These are phyloP conservation scores for Dactylellina sp. DNA, from an alignment of 2,329 filamentous ascomycete genomes.

Conservation along the genomic window DNA sequence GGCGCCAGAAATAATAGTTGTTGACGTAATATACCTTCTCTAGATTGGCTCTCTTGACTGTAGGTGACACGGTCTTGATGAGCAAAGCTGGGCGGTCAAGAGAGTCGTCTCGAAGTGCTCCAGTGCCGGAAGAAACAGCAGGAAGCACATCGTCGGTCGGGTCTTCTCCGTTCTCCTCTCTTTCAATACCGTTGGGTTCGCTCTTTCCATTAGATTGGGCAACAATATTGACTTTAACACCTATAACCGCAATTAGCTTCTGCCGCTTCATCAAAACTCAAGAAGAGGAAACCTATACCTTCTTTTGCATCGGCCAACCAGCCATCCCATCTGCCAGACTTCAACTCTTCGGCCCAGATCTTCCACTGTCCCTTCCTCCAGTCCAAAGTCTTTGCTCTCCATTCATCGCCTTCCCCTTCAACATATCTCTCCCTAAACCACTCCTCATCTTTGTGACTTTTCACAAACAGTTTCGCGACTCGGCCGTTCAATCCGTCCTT, in stretches of 20 bases:
- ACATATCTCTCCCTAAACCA: constrained; percentile 98
- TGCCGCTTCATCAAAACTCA: neutral
- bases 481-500: constrained; percentile 77
- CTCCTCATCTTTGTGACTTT: constrained; percentile 92
- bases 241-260: constrained; percentile 25
- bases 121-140: constrained; percentile 82
- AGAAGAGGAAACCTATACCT: constrained; percentile 49
- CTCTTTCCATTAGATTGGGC: constrained; percentile 44
- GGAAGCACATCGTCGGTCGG: constrained; percentile 97
- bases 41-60: constrained; percentile 91
- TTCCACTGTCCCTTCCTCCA: constrained; percentile 82
- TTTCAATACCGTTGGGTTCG: constrained; percentile 23
- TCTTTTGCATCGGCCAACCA: constrained; percentile 64
- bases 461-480: constrained; percentile 90
- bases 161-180: constrained; percentile 71
- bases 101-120: constrained; percentile 88
- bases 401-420: constrained; percentile 79
- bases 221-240: constrained; percentile 47
- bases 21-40: constrained; percentile 68
- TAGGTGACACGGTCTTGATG: constrained; percentile 97
- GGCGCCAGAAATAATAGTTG: neutral
- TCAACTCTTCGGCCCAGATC: constrained; percentile 90
- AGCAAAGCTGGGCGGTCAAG: constrained; percentile 89
- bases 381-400: constrained; percentile 80
- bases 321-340: constrained; percentile 87